phyloP scores from a whole-genome alignment of 2,329 filamentous ascomycete genomes.

The Paramyrothecium roridum region DNA sequence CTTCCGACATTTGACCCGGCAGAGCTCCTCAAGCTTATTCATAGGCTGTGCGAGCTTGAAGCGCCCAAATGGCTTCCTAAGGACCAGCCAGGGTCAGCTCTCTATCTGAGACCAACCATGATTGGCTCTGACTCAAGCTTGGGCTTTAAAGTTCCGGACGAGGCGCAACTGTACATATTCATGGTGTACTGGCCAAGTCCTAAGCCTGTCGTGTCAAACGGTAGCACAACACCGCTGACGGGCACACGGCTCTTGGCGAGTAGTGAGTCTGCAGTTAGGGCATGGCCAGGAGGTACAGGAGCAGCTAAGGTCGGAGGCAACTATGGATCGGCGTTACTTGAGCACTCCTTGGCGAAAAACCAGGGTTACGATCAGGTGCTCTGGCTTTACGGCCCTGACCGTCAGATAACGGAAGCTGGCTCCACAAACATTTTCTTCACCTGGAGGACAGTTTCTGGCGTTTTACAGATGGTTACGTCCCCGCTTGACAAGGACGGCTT shows the following conservation, averaged over 20 bases:
- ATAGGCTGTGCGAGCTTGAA: slow-evolving; percentile 53
- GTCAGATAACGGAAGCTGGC: slow-evolving; percentile 58
- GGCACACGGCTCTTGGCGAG: background rate
- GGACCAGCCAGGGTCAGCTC: slow-evolving; percentile 50
- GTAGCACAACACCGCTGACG: background rate
- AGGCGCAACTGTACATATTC: slow-evolving; percentile 66
- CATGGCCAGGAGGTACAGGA: slow-evolving; percentile 55
- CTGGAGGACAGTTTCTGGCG: slow-evolving; percentile 28
- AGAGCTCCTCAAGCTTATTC: slow-evolving; percentile 63
- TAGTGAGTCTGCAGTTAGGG: slow-evolving; percentile 1
- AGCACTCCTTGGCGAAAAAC: slow-evolving; percentile 50
- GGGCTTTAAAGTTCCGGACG: slow-evolving; percentile 60
- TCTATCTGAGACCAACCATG: slow-evolving; percentile 65
- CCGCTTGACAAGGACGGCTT: background rate
- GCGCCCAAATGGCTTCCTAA: slow-evolving; percentile 61
- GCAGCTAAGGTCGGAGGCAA: slow-evolving; percentile 62
- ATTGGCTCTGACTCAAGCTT: slow-evolving; percentile 60
- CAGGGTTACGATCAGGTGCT: slow-evolving; percentile 58
- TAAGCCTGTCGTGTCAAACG: too few species aligned
- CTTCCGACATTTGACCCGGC: slow-evolving; percentile 61
- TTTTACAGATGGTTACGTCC: background rate
- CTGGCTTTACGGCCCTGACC: slow-evolving; percentile 58
- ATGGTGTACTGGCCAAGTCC: slow-evolving; percentile 21
- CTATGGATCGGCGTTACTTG: slow-evolving; percentile 56
- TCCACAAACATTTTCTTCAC: slow-evolving; percentile 62